These are phyloP conservation scores for Rosa rugosa DNA, from an alignment of 306 rosid genomes.

Conservation along the genomic window DNA sequence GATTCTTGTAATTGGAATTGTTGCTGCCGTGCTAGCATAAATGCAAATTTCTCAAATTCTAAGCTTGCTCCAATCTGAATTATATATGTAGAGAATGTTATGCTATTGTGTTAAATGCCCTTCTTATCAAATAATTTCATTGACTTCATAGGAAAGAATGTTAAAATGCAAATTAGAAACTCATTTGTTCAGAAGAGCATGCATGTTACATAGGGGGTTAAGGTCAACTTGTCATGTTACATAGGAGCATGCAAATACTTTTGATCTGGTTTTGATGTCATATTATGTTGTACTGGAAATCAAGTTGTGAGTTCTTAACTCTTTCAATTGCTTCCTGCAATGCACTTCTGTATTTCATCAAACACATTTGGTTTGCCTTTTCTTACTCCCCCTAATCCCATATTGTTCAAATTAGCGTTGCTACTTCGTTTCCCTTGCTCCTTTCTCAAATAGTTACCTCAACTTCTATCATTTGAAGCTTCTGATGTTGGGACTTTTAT, in stretches of 20 bases:
- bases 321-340: neutral
- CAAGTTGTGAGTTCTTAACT: neutral
- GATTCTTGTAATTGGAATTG: no score
- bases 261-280: neutral
- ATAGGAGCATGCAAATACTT: no score
- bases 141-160: no score
- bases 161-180: neutral
- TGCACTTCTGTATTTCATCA: neutral
- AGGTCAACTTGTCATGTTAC: neutral
- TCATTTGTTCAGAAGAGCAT: neutral
- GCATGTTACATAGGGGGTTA: neutral
- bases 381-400: neutral
- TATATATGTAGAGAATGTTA: no score
- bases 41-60: no score
- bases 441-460: neutral
- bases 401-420: neutral
- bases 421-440: neutral
- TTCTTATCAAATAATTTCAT: no score
- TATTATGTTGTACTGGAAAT: neutral
- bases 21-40: no score
- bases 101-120: no score
- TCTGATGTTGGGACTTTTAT: neutral
- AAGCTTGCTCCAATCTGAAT: no score
- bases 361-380: neutral
- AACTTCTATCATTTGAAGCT: neutral